phyloP scores from a whole-genome alignment of 371 early-diverging fungal genomes.

The Fennellomyces sp. region DNA sequence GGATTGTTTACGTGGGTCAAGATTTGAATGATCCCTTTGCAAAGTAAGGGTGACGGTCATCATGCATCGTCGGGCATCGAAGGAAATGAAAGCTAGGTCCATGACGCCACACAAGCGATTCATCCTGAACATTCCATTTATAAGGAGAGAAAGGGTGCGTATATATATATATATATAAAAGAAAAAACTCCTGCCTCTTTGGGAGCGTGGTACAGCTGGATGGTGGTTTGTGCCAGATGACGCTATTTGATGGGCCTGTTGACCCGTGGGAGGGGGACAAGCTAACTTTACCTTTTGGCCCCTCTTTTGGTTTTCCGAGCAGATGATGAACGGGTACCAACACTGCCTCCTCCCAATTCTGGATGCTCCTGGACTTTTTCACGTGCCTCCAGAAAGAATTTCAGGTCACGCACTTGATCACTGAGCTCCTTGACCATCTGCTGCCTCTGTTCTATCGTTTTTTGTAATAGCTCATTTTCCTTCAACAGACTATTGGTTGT shows the following conservation, averaged over 20 bases:
- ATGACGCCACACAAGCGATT: no score
- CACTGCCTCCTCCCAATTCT: conserved; percentile 31
- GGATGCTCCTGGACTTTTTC: conserved; percentile 31
- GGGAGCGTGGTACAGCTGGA: no score
- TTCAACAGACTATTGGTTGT: conserved; percentile 22
- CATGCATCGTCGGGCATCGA: no score
- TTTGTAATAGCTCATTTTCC: conserved; percentile 30
- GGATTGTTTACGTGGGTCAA: no score
- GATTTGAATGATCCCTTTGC: no score
- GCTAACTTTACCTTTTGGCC: background rate
- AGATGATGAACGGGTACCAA: conserved; percentile 17
- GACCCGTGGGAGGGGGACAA: background rate
- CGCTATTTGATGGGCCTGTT: background rate
- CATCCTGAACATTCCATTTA: no score
- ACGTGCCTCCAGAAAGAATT: conserved; percentile 38
- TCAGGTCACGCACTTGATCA: conserved; percentile 47
- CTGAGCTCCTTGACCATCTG: conserved; percentile 21
- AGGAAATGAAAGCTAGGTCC: no score
- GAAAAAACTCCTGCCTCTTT: no score
- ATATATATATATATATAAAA: no score
- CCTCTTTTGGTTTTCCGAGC: conserved; percentile 2
- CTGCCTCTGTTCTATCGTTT: conserved; percentile 22
- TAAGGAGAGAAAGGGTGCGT: no score
- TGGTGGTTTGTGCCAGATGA: background rate
- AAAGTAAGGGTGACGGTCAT: no score